phyloP scores from a whole-genome alignment of 192 early-diverging fungal species.

The Coemansia asiatica region DNA sequence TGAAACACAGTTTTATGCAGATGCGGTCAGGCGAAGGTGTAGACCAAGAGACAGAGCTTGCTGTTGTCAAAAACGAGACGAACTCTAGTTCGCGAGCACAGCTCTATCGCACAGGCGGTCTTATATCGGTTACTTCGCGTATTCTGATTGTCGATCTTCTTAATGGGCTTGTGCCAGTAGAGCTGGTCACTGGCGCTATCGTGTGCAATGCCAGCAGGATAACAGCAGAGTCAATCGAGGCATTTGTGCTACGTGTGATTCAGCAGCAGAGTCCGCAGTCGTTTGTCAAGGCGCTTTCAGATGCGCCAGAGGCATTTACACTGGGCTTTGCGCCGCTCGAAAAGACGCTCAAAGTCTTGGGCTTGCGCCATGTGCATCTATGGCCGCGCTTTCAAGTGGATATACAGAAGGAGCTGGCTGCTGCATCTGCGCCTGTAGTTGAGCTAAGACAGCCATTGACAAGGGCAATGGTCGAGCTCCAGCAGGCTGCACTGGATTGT shows the following conservation, averaged over 20 bases:
- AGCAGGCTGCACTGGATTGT: conserved; percentile 81
- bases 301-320: conserved; percentile 77
- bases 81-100: conserved; percentile 39
- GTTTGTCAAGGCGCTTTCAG: conserved; percentile 94
- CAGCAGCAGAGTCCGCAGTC: conserved; percentile 76
- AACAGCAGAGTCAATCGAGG: conserved; percentile 76
- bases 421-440: conserved; percentile 59
- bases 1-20: conserved; percentile 57
- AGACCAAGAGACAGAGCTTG: conserved; percentile 21
- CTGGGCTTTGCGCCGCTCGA: conserved; percentile 86
- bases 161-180: conserved; percentile 68
- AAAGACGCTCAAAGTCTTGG: conserved; percentile 77
- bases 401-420: conserved; percentile 56
- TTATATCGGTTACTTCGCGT: conserved; percentile 81
- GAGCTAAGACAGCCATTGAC: conserved; percentile 81
- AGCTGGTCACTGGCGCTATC: conserved; percentile 80
- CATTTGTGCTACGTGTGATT: conserved; percentile 83
- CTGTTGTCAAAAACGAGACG: conserved; percentile 28
- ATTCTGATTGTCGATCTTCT: conserved; percentile 92
- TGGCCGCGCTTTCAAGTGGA: conserved; percentile 72
- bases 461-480: conserved; percentile 77
- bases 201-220: conserved; percentile 86
- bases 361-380: conserved; percentile 76
- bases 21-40: conserved; percentile 45
- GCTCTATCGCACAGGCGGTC: conserved; percentile 79